These are phyloP conservation scores for Vigna angularis DNA, from an alignment of 306 rosid genomes.

Conservation along the genomic window DNA sequence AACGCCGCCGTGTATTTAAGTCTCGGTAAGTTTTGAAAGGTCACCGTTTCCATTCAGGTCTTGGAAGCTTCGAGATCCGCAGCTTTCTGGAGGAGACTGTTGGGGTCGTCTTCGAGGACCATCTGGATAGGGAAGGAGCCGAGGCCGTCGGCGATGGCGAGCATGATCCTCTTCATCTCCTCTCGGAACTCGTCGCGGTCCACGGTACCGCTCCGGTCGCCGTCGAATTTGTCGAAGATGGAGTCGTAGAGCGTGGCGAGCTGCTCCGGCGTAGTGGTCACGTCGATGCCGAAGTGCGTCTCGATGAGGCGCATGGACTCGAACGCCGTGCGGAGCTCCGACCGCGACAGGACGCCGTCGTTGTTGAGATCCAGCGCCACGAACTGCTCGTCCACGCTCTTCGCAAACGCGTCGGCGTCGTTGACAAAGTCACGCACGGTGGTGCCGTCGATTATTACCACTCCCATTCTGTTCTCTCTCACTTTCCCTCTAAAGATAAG, in stretches of 20 bases:
- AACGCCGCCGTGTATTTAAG: too few relatives aligned
- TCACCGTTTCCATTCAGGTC: not conserved
- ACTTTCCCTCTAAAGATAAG: too few relatives aligned
- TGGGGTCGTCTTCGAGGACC: conserved; percentile 69
- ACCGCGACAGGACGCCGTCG: conserved; percentile 84
- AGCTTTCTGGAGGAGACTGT: conserved; percentile 70
- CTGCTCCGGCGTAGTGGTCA: conserved; percentile 65
- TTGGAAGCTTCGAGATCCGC: conserved; percentile 92
- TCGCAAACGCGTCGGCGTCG: conserved; percentile 59
- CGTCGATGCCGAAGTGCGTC: conserved; percentile 82
- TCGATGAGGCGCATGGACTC: conserved; percentile 81
- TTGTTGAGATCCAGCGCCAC: conserved; percentile 66
- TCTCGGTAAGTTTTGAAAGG: too few relatives aligned
- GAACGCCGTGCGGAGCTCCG: conserved; percentile 82
- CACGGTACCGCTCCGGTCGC: conserved; percentile 69
- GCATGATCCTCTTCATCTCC: conserved; percentile 86
- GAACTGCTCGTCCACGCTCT: conserved; percentile 70
- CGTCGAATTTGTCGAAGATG: conserved; percentile 75
- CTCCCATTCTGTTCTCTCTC: conserved; percentile 32
- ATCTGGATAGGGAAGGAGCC: conserved; percentile 85
- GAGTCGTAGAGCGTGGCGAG: conserved; percentile 73
- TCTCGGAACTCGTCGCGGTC: conserved; percentile 65
- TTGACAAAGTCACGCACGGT: conserved; percentile 78
- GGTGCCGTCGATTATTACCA: conserved; percentile 77
- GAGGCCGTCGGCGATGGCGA: conserved; percentile 88